phyloP scores from a whole-genome alignment of 2,329 filamentous ascomycete species.

The Colletotrichum australisinense region DNA sequence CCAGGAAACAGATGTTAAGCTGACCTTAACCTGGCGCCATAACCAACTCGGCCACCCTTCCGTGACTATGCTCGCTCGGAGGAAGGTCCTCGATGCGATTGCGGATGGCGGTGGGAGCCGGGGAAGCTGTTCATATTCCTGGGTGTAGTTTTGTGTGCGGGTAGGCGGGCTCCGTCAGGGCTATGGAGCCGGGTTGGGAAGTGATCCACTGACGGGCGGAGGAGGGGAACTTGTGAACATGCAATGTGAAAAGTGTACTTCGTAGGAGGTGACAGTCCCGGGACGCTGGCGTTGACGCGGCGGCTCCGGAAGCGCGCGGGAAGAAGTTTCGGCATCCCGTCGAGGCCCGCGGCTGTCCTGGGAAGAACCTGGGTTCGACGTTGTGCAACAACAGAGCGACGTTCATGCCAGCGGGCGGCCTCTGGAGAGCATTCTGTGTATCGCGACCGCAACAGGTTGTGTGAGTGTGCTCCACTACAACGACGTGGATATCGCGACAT shows the following conservation, averaged over 20 bases:
- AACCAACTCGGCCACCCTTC: conserved; percentile 36
- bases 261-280: too few relatives aligned
- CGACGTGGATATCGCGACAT: too few relatives aligned
- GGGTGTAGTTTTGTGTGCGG: background rate
- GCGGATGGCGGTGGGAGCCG: background rate
- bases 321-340: background rate
- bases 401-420: too few relatives aligned
- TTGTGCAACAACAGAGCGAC: too few relatives aligned
- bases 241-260: too few relatives aligned
- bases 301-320: background rate
- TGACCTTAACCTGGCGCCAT: conserved; percentile 35
- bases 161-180: background rate
- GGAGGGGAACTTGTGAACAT: too few relatives aligned
- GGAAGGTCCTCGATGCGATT: background rate
- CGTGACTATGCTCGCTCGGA: background rate
- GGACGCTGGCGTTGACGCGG: too few relatives aligned
- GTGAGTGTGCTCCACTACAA: too few relatives aligned
- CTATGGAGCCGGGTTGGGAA: background rate
- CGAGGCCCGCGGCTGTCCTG: too few relatives aligned
- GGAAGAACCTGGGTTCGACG: too few relatives aligned
- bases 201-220: background rate
- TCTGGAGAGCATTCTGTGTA: too few relatives aligned
- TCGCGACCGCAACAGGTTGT: too few relatives aligned
- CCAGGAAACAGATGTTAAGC: conserved; percentile 36
- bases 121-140: background rate